Base-by-base conservation (phyloP, 768 basidiomycete species). In the Lepiota venenata region DNA sequence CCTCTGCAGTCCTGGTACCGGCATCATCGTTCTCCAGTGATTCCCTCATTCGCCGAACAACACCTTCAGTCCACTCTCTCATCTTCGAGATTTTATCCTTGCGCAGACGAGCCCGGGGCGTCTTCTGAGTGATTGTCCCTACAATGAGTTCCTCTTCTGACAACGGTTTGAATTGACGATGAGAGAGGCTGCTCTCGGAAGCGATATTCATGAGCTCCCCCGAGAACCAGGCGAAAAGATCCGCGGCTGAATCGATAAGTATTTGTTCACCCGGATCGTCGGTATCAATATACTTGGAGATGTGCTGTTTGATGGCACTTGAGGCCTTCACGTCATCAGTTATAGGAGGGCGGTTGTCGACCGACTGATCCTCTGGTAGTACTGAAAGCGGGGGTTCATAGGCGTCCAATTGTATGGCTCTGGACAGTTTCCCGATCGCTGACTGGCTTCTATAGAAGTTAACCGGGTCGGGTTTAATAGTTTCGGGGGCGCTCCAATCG, bases 401-500 rank as follows among this genome's bases (percentile, higher is more conserved):
- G 77, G 80, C 37, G 7, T 45, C 25, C 18, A 88, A 71, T 14
- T 82, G 70, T 60, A 90, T 82, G 2, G 58, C 77, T 38, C 86
- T 76, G 60, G 78, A 88, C 12, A 89, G 73, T 47, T 68, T 65
- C 4, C 87, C 87, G 38, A 89, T 80, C 1, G 83, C 83, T 20
- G 73, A 66, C 1, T 63, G 15, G 60, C 85, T 87, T 47, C 58
- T 32, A 58, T 88, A 88, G 64, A 73, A 82, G 27, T 69, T 64
- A 27, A 54, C 52, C 7, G 21, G 67, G 61, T 52, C 71, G 58
- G 9, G 59, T 27, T 70, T 66, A 20, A 76, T 63, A 1, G 76
- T 83, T 65, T 87, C 85, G 12, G 81, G 83, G 1, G 82, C 84
- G 60, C 74, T 71, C 84, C 85, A 87, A 62, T 87, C 85, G 4